Evolutionary conservation across 129 eudicot species (phyloP).

Genomic region (Flaveria trinervia): DNA sequence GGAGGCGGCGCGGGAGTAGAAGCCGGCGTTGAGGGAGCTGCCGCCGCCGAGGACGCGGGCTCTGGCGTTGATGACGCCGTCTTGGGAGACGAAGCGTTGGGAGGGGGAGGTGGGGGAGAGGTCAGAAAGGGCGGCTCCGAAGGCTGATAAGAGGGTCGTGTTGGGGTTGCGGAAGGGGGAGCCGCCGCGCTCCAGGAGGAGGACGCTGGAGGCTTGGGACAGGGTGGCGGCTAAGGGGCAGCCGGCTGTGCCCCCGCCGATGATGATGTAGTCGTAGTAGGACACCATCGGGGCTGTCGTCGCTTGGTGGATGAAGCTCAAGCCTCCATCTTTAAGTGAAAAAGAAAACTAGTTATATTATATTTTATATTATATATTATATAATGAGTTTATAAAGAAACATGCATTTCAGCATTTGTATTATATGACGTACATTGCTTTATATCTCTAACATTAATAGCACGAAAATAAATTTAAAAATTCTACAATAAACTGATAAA

Average conservation of each 20-base stretch:
- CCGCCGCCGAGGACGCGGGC: slow-evolving; percentile 92
- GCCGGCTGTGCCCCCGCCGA: slow-evolving; percentile 96
- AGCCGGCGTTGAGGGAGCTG: slow-evolving; percentile 78
- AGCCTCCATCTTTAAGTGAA: slow-evolving; percentile 43
- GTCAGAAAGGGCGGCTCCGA: slow-evolving; percentile 72
- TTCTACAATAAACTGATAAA: no score
- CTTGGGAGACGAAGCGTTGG: slow-evolving; percentile 81
- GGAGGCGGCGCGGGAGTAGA: slow-evolving; percentile 70
- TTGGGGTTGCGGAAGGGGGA: slow-evolving; percentile 79
- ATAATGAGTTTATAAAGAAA: neutral
- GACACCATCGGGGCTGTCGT: slow-evolving; percentile 64
- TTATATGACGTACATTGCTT: no score
- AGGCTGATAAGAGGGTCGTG: slow-evolving; percentile 54
- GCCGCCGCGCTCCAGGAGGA: slow-evolving; percentile 96
- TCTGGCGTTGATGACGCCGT: slow-evolving; percentile 79
- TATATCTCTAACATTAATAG: no score
- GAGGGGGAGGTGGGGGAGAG: slow-evolving; percentile 71
- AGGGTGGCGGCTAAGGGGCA: slow-evolving; percentile 86
- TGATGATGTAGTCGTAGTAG: slow-evolving; percentile 77
- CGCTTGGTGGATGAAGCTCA: slow-evolving; percentile 63
- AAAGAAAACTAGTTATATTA: neutral
- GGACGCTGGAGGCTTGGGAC: slow-evolving; percentile 70
- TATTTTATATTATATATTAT: no score
- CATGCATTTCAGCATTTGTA: neutral
- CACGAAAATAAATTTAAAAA: no score